Conservation (phyloP, 306 rosid genomes). For the Echinosophora koreensis region DNA sequence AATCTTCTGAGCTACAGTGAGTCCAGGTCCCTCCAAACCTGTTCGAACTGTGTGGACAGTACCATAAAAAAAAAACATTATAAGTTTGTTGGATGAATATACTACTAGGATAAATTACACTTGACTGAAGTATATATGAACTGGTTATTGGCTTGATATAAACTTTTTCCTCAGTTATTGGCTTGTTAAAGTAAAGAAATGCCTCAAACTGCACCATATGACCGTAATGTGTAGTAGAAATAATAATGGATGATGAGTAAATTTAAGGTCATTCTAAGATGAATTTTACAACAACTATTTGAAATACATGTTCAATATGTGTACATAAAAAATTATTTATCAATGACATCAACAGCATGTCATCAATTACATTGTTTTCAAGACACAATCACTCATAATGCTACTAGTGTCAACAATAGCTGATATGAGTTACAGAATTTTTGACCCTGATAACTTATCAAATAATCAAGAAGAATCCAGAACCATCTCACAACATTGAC, state of each 20-base stretch:
- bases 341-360: slow-evolving; percentile 16
- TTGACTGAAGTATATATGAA: neutral
- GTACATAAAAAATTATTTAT: neutral
- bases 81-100: neutral
- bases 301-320: neutral
- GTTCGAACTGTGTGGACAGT: slow-evolving; percentile 75
- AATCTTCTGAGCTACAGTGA: slow-evolving; percentile 86
- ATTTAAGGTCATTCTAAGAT: slow-evolving; percentile 16
- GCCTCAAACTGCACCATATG: slow-evolving; percentile 3
- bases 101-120: neutral
- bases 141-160: neutral
- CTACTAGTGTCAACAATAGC: neutral
- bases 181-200: slow-evolving; percentile 22
- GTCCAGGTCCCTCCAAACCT: slow-evolving; percentile 98
- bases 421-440: neutral
- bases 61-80: slow-evolving; percentile 28
- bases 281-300: neutral
- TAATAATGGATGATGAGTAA: neutral
- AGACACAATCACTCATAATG: neutral
- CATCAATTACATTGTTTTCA: neutral
- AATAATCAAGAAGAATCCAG: slow-evolving; percentile 24
- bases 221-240: slow-evolving; percentile 23
- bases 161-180: neutral
- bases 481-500: slow-evolving; percentile 42
- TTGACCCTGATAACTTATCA: slow-evolving; percentile 25